These are phyloP conservation scores for Phaeotremella fagi DNA, from an alignment of 768 basidiomycete species.

Conservation along the genomic window DNA sequence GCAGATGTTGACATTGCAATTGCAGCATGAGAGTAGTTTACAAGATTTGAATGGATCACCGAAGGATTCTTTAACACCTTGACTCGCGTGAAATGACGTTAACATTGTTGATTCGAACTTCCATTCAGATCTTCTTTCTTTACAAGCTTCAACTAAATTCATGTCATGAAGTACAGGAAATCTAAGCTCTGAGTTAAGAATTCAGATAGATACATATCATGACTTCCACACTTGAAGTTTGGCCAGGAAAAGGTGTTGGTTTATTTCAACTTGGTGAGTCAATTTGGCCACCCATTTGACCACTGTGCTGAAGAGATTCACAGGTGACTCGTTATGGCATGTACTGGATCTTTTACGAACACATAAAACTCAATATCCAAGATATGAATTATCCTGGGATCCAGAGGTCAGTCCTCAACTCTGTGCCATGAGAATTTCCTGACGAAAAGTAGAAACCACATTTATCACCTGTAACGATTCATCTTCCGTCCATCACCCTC, in stretches of 20 bases:
- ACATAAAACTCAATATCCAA: constrained; percentile 31
- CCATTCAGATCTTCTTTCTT: no score
- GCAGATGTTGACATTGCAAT: no score
- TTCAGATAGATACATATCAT: no score
- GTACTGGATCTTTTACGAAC: constrained; percentile 38
- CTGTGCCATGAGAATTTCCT: background rate
- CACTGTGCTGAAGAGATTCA: background rate
- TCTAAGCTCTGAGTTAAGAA: no score
- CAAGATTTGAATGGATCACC: no score
- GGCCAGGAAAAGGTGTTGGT: constrained; percentile 32
- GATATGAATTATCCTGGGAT: constrained; percentile 42
- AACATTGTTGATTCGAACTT: no score
- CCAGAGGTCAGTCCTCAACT: constrained; percentile 23
- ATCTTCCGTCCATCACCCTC: constrained; percentile 31
- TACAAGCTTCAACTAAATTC: no score
- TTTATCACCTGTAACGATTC: constrained; percentile 29
- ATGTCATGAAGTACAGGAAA: background rate
- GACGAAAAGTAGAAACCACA: constrained; percentile 16
- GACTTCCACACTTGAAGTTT: constrained; percentile 27
- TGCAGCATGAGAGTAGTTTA: no score
- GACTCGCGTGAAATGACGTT: no score
- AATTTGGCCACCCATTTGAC: constrained; percentile 1
- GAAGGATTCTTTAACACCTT: no score
- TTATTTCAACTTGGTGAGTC: constrained; percentile 42
- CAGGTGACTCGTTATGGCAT: constrained; percentile 44